Evolutionary conservation across 352 stramenopile species (phyloP).

Genomic region (Hyaloperonospora brassicae): DNA sequence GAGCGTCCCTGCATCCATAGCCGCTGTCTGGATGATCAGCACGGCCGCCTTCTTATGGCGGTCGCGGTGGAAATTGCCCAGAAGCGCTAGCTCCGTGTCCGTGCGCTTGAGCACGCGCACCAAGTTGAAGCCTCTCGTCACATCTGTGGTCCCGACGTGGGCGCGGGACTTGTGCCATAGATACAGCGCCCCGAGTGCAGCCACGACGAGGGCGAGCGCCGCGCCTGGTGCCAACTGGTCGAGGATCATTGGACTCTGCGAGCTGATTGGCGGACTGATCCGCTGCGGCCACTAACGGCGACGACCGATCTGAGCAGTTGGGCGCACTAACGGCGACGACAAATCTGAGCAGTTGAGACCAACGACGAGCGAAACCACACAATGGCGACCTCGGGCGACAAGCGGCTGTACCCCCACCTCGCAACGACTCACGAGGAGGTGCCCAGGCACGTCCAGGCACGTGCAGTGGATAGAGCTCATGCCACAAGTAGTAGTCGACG

Average conservation of each 20-base stretch:
- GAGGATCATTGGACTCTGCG: too few species aligned
- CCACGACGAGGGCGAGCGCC: too few species aligned
- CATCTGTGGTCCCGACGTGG: neutral
- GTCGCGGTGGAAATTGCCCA: slow-evolving; percentile 65
- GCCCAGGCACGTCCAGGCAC: slow-evolving; percentile 15
- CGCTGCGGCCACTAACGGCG: too few species aligned
- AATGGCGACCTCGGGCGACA: slow-evolving; percentile 13
- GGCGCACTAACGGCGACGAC: too few species aligned
- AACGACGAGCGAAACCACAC: neutral
- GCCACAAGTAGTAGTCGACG: too few species aligned
- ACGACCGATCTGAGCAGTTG: neutral
- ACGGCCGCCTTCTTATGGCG: slow-evolving; percentile 51
- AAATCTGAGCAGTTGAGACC: neutral
- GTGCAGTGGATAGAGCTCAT: too few species aligned
- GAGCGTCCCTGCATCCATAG: slow-evolving; percentile 44
- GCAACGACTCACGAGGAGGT: slow-evolving; percentile 13
- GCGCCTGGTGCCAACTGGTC: too few species aligned
- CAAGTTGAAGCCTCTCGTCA: slow-evolving; percentile 31
- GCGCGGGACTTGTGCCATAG: too few species aligned
- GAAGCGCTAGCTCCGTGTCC: slow-evolving; percentile 56
- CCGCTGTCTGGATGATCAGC: slow-evolving; percentile 57
- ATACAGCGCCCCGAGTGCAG: too few species aligned
- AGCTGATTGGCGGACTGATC: too few species aligned
- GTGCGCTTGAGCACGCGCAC: slow-evolving; percentile 58
- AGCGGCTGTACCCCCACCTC: slow-evolving; percentile 20